Conservation (phyloP, 2,329 filamentous ascomycete species). For the Calonectria henricotiae region DNA sequence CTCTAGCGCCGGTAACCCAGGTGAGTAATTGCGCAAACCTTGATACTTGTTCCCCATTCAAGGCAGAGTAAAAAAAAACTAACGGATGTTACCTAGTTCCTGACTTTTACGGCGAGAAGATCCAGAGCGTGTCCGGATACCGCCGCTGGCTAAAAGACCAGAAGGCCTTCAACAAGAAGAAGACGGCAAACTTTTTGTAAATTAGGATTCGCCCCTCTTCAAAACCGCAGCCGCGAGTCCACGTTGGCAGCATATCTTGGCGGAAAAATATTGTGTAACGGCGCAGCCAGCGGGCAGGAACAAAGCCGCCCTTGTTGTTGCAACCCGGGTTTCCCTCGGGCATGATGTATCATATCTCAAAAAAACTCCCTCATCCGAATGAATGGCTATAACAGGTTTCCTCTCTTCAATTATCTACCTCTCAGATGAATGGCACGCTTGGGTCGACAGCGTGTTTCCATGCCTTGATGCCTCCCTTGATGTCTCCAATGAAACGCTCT, state of each 20-base stretch:
- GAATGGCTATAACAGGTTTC: slow-evolving; percentile 35
- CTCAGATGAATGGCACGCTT: slow-evolving; percentile 69
- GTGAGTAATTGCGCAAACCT: slow-evolving; percentile 57
- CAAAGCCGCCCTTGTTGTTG: slow-evolving; percentile 39
- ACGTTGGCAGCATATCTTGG: slow-evolving; percentile 30
- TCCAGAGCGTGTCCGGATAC: slow-evolving; percentile 92
- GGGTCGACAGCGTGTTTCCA: slow-evolving; percentile 81
- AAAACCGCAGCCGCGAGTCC: slow-evolving; percentile 25
- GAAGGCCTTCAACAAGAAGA: slow-evolving; percentile 96
- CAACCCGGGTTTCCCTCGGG: slow-evolving; percentile 43
- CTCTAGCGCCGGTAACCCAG: slow-evolving; percentile 91
- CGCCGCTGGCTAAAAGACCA: slow-evolving; percentile 98
- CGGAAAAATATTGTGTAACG: slow-evolving; percentile 44
- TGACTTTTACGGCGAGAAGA: slow-evolving; percentile 99
- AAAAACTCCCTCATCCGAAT: slow-evolving; percentile 51
- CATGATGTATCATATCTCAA: slow-evolving; percentile 52
- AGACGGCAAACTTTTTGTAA: slow-evolving; percentile 79
- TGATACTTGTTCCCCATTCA: background rate
- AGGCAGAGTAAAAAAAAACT: slow-evolving; percentile 30
- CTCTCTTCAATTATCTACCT: slow-evolving; percentile 29
- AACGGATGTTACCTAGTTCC: slow-evolving; percentile 73
- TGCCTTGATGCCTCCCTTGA: slow-evolving; percentile 79
- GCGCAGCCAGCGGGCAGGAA: slow-evolving; percentile 46
- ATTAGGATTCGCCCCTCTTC: slow-evolving; percentile 12
- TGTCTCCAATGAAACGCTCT: slow-evolving; percentile 77